Evolutionary conservation across 495 filamentous ascomycete genomes (phyloP), one percentile per base, ranked within the genome.

Genomic region (Astrothelium macrocarpum): DNA sequence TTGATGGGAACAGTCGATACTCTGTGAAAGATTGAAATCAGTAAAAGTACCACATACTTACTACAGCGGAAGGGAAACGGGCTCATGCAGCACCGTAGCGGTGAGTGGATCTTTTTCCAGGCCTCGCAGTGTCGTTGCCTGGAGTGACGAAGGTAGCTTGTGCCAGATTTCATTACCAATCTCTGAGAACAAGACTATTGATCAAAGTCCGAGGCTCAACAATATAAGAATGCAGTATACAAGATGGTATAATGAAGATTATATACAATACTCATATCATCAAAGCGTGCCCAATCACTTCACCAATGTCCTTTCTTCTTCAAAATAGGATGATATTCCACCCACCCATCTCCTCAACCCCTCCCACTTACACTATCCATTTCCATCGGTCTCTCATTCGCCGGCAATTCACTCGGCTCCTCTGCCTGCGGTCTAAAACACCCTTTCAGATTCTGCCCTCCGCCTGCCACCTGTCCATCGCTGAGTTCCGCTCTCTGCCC

Each of bases 401-500:
- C 49, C 49, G 49, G 49, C 49, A 56, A 56, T 25, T 56, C 49
- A 56, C 49, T 56, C 49, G 49, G 49, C 49, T 56, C 45, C 45
- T 49, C 49, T 29, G 49, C 49, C 16, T 56, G 49, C 49, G 49
- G 49, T 56, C 49, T 29, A 56, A 28, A 56, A 56, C 29, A 56
- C 2, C 49, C 49, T 56, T 56, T 56, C 49, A 56, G 20, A 56
- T 56, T 56, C 49, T 56, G 49, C 49, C 49, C 23, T 56, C 49
- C 25, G 49, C 23, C 49, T 56, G 23, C 49, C 25, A 56, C 49
- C 25, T 56, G 49, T 16, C 49, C 49, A 56, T 56, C 49, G 4
- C 49, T 56, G 49, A 56, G 20, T 56, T 56, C 49, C 25, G 20
- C 49, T 56, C 49, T 56, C 49, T 56, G 49, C 49, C 7, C 29